phyloP scores from a whole-genome alignment of 257 asterid species.

The Solanum peruvianum region DNA sequence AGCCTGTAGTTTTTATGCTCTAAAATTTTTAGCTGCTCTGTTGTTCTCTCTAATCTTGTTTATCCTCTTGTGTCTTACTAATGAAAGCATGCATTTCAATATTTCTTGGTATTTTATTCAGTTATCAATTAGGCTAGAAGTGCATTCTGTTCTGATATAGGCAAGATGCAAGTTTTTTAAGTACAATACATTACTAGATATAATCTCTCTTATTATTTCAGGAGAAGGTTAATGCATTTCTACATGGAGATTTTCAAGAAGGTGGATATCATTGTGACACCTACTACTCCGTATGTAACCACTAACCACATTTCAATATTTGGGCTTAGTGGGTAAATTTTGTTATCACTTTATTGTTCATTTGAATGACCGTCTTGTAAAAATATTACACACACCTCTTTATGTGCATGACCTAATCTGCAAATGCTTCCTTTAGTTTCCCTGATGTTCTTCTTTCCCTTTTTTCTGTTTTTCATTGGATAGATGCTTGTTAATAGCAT shows the following conservation, averaged over 20 bases:
- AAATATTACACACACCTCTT: background rate
- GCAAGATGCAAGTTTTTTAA: background rate
- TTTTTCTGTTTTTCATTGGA: background rate
- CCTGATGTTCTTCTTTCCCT: background rate
- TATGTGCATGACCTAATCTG: background rate
- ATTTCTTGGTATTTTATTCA: background rate
- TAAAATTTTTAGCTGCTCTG: background rate
- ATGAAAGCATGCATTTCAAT: background rate
- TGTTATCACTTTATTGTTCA: background rate
- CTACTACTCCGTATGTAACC: constrained; percentile 50
- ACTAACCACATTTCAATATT: background rate
- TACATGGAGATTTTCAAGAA: constrained; percentile 53
- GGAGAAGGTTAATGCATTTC: constrained; percentile 88
- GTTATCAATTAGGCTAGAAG: background rate
- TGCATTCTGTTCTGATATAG: background rate
- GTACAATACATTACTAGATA: background rate
- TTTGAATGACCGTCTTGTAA: background rate
- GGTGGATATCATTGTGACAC: constrained; percentile 89
- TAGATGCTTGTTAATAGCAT: background rate
- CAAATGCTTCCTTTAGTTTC: background rate
- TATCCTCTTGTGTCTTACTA: background rate
- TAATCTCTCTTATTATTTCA: background rate
- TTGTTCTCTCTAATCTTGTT: background rate
- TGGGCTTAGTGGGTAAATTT: background rate
- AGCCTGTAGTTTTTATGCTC: background rate